Percentiles rank a stretch among this genome's conserved stretches.
These are phyloP conservation scores for Dittrichia graveolens DNA, from an alignment of 129 eudicot species.

Conservation along the genomic window DNA sequence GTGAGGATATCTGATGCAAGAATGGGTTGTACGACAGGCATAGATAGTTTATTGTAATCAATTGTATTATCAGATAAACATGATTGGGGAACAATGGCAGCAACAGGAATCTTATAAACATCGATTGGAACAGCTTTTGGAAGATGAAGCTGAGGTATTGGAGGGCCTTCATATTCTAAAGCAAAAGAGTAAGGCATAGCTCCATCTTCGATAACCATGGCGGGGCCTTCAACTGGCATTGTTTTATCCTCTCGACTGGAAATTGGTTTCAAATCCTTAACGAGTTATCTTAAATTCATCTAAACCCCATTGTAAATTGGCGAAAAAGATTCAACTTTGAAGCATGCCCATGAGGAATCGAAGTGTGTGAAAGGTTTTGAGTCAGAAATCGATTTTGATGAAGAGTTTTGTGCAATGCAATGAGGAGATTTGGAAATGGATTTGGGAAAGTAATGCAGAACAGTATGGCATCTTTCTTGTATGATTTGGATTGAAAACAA, in stretches of 20 bases:
- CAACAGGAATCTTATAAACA: conserved; percentile 81
- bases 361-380: too few relatives aligned
- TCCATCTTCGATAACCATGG: conserved; percentile 40
- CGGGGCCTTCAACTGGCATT: neutral
- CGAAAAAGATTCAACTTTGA: too few relatives aligned
- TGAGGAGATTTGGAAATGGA: too few relatives aligned
- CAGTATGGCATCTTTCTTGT: too few relatives aligned
- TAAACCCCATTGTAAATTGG: too few relatives aligned
- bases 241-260: neutral
- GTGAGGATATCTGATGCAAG: conserved; percentile 47
- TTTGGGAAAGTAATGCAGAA: too few relatives aligned
- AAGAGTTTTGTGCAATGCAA: too few relatives aligned
- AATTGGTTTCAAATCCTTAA: too few relatives aligned
- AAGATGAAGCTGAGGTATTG: conserved; percentile 55
- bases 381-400: too few relatives aligned
- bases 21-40: conserved; percentile 90
- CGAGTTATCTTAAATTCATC: too few relatives aligned
- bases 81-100: conserved; percentile 56
- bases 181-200: conserved; percentile 70
- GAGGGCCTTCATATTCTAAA: conserved; percentile 85
- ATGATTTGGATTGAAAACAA: too few relatives aligned
- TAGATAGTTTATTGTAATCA: conserved; percentile 38
- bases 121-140: conserved; percentile 87
- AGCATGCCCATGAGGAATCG: too few relatives aligned
- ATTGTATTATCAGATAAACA: neutral